A percentile compares a stretch with the other conserved stretches of the same genome.
Conservation (phyloP, 2,329 filamentous ascomycete species). For the Macrophomina tecta region DNA sequence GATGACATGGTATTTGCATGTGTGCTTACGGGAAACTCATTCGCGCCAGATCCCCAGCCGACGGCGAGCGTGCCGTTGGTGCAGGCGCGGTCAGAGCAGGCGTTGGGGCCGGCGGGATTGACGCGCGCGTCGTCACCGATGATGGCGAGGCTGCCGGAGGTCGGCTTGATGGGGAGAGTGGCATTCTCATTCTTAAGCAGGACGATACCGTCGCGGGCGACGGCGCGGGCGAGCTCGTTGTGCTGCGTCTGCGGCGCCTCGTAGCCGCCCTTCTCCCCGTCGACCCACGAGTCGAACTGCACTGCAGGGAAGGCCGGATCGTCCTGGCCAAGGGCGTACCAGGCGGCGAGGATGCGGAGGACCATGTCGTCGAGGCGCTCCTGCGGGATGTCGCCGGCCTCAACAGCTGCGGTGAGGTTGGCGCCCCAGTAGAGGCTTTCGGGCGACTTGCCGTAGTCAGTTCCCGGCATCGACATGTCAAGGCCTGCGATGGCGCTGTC, state of each 20-base stretch:
- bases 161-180: constrained; percentile 70
- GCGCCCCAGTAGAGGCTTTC: constrained; percentile 73
- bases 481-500: constrained; percentile 54
- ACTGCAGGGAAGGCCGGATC: constrained; percentile 48
- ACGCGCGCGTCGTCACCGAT: constrained; percentile 83
- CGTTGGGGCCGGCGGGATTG: constrained; percentile 77
- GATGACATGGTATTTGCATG: no score
- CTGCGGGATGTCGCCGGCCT: constrained; percentile 87
- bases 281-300: constrained; percentile 48
- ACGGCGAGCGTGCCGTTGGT: constrained; percentile 69
- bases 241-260: constrained; percentile 48
- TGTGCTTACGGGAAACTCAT: constrained; percentile 40
- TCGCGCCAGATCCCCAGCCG: constrained; percentile 69
- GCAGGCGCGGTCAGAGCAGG: constrained; percentile 72
- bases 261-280: constrained; percentile 33
- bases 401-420: constrained; percentile 74
- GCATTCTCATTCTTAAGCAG: constrained; percentile 69
- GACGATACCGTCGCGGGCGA: constrained; percentile 56
- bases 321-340: constrained; percentile 58
- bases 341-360: constrained; percentile 52
- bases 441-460: constrained; percentile 40
- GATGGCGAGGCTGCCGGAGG: constrained; percentile 64
- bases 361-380: constrained; percentile 92
- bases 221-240: constrained; percentile 45
- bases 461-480: constrained; percentile 58